Evolutionary conservation across 148 eudicot species (phyloP).

Genomic region (Amaranthus hypochondriacus): DNA sequence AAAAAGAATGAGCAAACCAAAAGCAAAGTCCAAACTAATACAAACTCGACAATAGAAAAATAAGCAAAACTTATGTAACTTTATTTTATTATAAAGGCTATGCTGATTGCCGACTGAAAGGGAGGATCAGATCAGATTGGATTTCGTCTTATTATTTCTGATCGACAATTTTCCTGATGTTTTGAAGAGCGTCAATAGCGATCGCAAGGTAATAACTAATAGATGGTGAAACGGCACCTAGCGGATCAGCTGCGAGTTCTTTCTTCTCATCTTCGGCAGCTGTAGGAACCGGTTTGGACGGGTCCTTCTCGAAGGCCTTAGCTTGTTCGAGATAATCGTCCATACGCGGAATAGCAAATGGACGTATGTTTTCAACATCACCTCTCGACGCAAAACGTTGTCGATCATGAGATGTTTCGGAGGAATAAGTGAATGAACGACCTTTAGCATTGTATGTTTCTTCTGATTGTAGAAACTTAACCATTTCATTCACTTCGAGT

Average conservation of each 20-base stretch:
- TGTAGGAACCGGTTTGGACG: neutral
- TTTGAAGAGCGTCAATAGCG: conserved; percentile 20
- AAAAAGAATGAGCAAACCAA: too few species aligned
- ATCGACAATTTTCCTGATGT: neutral
- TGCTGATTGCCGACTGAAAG: too few species aligned
- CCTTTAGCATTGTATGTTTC: conserved; percentile 22
- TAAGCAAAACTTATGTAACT: too few species aligned
- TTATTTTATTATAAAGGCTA: too few species aligned
- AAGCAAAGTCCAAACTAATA: too few species aligned
- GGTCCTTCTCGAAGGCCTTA: conserved; percentile 14
- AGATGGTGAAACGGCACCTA: conserved; percentile 8
- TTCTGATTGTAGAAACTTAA: conserved; percentile 7
- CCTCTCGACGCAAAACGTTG: conserved; percentile 24
- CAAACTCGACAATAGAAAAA: too few species aligned
- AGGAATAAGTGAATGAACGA: conserved; percentile 18
- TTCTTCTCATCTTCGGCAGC: conserved; percentile 16
- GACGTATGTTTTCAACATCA: conserved; percentile 6
- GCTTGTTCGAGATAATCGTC: conserved; percentile 19
- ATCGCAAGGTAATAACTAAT: conserved; percentile 5
- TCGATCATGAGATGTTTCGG: conserved; percentile 17
- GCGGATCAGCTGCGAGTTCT: conserved; percentile 18
- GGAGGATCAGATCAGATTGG: too few species aligned
- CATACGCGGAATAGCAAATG: conserved; percentile 19
- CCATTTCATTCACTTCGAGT: conserved; percentile 10
- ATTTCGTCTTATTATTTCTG: neutral